Conservation (phyloP, 257 asterid genomes). For the Solanum stenotomum region DNA sequence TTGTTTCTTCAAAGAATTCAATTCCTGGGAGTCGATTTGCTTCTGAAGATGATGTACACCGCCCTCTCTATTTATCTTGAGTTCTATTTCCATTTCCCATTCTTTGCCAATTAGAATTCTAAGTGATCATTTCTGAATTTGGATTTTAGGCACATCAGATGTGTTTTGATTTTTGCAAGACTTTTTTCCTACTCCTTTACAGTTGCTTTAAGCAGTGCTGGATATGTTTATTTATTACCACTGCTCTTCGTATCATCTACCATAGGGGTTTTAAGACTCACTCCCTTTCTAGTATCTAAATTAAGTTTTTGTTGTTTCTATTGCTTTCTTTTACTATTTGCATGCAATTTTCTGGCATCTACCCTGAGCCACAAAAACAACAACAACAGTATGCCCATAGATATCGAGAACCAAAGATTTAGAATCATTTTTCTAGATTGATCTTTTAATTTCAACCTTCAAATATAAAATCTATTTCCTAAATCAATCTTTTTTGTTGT, state of each 20-base stretch:
- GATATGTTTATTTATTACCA: neutral
- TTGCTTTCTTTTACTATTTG: neutral
- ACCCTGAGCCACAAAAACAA: neutral
- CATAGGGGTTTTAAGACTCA: neutral
- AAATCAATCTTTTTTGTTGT: conserved; percentile 11
- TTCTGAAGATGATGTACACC: conserved; percentile 73
- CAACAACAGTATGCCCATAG: neutral
- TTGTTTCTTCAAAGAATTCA: conserved; percentile 85
- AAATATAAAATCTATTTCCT: neutral
- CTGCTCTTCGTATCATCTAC: neutral
- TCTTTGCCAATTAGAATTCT: neutral
- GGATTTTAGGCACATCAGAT: neutral
- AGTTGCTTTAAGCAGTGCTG: neutral
- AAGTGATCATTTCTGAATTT: neutral
- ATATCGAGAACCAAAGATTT: neutral
- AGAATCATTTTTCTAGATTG: neutral
- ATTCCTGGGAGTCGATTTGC: conserved; percentile 64
- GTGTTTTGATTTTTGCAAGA: neutral
- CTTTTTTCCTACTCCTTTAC: neutral
- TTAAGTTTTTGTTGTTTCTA: neutral
- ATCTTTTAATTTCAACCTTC: neutral
- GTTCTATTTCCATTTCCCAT: neutral
- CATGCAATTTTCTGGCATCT: neutral
- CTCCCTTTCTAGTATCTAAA: neutral
- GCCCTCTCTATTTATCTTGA: conserved; percentile 2